A percentile compares a stretch with the other conserved stretches of the same genome.
Evolutionary conservation across 768 basidiomycete species (phyloP).

Genomic region (Tylopilus subfusipes): DNA sequence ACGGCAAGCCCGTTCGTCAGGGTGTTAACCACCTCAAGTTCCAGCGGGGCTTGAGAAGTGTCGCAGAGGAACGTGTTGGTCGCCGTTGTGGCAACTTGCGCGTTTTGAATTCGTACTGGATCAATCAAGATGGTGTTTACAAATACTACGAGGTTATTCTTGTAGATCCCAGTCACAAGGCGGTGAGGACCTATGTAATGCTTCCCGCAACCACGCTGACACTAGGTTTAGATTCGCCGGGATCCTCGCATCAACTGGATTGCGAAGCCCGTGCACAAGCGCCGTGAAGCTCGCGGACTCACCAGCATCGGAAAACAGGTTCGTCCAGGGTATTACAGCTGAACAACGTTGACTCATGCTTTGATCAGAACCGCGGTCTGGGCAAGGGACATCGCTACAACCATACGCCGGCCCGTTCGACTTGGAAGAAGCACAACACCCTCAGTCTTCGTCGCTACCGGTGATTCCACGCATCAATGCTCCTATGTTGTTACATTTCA

Average conservation of each 20-base stretch:
- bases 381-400: slow-evolving; percentile 96
- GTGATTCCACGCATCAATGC: slow-evolving; percentile 35
- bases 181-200: slow-evolving; percentile 49
- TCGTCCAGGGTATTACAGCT: slow-evolving; percentile 15
- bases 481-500: slow-evolving; percentile 9
- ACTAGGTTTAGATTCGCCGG: slow-evolving; percentile 67
- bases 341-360: neutral
- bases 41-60: slow-evolving; percentile 89
- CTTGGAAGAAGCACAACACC: slow-evolving; percentile 99
- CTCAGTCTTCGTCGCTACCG: slow-evolving; percentile 88
- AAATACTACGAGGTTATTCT: slow-evolving; percentile 99
- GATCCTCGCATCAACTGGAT: slow-evolving; percentile 99
- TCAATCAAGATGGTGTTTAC: slow-evolving; percentile 98
- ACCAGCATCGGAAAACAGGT: slow-evolving; percentile 95
- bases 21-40: slow-evolving; percentile 99
- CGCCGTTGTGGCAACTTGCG: slow-evolving; percentile 94
- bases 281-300: slow-evolving; percentile 95
- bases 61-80: slow-evolving; percentile 98
- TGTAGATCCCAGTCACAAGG: slow-evolving; percentile 93
- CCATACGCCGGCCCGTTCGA: slow-evolving; percentile 84
- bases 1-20: slow-evolving; percentile 98
- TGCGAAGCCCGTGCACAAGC: slow-evolving; percentile 96
- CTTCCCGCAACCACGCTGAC: slow-evolving; percentile 9
- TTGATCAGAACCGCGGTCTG: slow-evolving; percentile 82
- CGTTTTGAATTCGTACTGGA: slow-evolving; percentile 98